Evolutionary conservation across 768 basidiomycete species (phyloP), one percentile per base, ranked within the genome.

Genomic region (Suillus sp.): DNA sequence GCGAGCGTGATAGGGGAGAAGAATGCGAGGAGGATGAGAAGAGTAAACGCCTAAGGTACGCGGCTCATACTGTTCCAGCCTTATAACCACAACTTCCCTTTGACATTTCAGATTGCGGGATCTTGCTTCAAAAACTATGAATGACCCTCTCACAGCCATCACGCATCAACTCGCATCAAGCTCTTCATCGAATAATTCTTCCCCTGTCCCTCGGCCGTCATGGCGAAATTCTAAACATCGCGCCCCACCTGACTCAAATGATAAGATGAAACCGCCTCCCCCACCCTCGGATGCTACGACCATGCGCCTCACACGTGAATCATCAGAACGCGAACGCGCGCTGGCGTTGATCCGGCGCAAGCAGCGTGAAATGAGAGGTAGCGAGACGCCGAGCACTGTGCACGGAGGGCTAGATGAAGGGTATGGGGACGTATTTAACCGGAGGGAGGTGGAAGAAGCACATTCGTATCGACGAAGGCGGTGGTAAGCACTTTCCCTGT

Each of bases 71-170:
- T 61, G 2, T 3, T 42, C 8, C 32, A 37, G 40, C 18, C 32
- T 10, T 58, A 27, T 4, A 45, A 27, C 13, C 13, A 56, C 22
- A 14, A 56, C 22, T 14, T 35, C 27, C n/a, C 35, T n/a, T 60
- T 14, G 22, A 37, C 32, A 8, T 51, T 25, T 34, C 68, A 92
- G 91, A 68, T 77, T 79, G 64, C 85, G 87, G 35, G 91, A 93
- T 64, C 77, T 85, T 9, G 81, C 80, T 4, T 83, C 83, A 9
- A 91, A 93, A 70, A 82, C 81, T 1, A 77, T 76, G 20, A 82
- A 88, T 55, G 92, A 93, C 71, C 91, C 92, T 7, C 80, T 93
- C 14, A 87, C 89, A 2, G 86, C 87, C 9, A 92, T 93, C 67
- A 89, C 86, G 9, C 80, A 83, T 47, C 85, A 88, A 64, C 82